Evolutionary conservation across 1,139 yeast genomes (phyloP).

Genomic region (Saccharomyces hybrid): DNA sequence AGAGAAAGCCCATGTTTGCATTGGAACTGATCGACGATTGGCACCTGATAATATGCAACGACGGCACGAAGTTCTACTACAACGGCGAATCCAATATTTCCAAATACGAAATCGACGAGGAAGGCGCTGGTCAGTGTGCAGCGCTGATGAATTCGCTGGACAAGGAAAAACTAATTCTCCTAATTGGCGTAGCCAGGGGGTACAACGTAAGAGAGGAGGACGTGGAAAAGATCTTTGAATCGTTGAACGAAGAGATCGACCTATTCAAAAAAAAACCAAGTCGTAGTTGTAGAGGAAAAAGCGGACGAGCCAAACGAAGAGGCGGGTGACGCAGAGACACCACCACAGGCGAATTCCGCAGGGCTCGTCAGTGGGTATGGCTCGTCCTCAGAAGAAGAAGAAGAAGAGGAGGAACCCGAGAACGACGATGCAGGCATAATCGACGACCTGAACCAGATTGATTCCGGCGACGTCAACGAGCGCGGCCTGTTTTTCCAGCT

Average conservation of each 20-base stretch:
- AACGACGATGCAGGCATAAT: conserved; percentile 1
- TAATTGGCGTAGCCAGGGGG: conserved; percentile 44
- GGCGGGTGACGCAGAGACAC: neutral
- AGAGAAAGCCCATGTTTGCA: conserved; percentile 13
- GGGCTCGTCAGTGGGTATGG: neutral
- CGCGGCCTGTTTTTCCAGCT: conserved; percentile 11
- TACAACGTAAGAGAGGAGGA: conserved; percentile 14
- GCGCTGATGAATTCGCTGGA: conserved; percentile 32
- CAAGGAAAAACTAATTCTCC: conserved; percentile 32
- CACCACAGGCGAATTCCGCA: neutral
- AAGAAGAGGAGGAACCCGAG: conserved; percentile 6
- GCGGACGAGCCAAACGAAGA: conserved; percentile 3
- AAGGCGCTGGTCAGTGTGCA: conserved; percentile 29
- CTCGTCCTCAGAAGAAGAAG: conserved; percentile 4
- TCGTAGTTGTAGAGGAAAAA: conserved; percentile 8
- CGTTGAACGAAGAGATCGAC: conserved; percentile 14
- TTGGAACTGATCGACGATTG: conserved; percentile 30
- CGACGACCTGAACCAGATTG: neutral
- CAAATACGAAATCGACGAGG: neutral
- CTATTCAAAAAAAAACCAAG: conserved; percentile 1
- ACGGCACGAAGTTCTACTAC: conserved; percentile 42
- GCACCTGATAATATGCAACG: conserved; percentile 38
- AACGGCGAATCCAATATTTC: conserved; percentile 17
- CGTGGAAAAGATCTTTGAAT: conserved; percentile 21
- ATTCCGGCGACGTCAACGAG: conserved; percentile 1